Conservation (phyloP, 1,139 yeast species). For the Hanseniaspora sp. region DNA sequence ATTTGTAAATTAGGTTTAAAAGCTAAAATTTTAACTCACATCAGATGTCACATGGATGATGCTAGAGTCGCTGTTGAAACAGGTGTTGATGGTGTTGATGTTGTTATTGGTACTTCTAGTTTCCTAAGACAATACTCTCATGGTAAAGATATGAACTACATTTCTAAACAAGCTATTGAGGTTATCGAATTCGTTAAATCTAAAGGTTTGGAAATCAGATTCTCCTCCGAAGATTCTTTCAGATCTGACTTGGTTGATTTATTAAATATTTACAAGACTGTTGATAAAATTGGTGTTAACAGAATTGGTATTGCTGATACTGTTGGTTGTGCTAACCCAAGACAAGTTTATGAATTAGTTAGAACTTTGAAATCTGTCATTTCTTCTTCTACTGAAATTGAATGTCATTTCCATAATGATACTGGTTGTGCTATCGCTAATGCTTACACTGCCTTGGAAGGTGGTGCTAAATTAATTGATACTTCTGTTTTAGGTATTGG, state of each 20-base stretch:
- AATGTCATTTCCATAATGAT: slow-evolving; percentile 94
- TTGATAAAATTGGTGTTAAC: slow-evolving; percentile 90
- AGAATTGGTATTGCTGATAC: slow-evolving; percentile 97
- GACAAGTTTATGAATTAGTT: slow-evolving; percentile 91
- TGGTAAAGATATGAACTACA: slow-evolving; percentile 94
- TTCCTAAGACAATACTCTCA: slow-evolving; percentile 83
- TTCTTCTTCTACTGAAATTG: slow-evolving; percentile 86
- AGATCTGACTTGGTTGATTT: slow-evolving; percentile 91
- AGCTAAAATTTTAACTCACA: slow-evolving; percentile 78
- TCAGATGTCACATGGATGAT: slow-evolving; percentile 94
- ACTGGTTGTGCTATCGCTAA: slow-evolving; percentile 96
- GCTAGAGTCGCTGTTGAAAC: slow-evolving; percentile 90
- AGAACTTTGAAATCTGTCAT: slow-evolving; percentile 82
- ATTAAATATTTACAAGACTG: slow-evolving; percentile 84
- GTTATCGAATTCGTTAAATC: slow-evolving; percentile 92
- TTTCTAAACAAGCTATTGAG: slow-evolving; percentile 84
- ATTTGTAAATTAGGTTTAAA: slow-evolving; percentile 87
- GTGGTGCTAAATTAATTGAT: slow-evolving; percentile 86
- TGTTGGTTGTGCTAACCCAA: slow-evolving; percentile 93
- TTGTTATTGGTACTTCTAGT: slow-evolving; percentile 89
- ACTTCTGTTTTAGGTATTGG: slow-evolving; percentile 91
- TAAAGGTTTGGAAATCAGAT: slow-evolving; percentile 88
- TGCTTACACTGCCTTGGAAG: slow-evolving; percentile 91
- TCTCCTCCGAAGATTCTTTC: slow-evolving; percentile 94
- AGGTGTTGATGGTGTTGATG: slow-evolving; percentile 95